A percentile compares a stretch with the other conserved stretches of the same genome.
phyloP scores from a whole-genome alignment of 2,329 filamentous ascomycete genomes.

The Metarhizium rileyi region DNA sequence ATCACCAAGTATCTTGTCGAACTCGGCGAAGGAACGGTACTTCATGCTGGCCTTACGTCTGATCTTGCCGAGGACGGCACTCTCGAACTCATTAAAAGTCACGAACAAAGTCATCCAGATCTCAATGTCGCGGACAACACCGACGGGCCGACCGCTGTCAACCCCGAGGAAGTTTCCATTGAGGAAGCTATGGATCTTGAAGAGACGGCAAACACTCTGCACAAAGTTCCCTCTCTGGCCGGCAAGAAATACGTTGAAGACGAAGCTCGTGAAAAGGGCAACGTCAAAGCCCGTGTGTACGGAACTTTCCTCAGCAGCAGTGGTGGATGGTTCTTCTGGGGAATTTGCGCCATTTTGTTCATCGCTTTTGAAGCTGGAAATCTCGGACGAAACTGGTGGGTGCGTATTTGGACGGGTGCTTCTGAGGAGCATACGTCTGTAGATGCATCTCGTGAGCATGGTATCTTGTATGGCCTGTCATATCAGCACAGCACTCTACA shows the following conservation, averaged over 20 bases:
- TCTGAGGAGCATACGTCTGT: slow-evolving; percentile 1
- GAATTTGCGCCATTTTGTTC: slow-evolving; percentile 42
- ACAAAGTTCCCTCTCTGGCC: slow-evolving; percentile 40
- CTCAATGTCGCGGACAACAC: slow-evolving; percentile 38
- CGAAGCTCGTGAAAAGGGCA: slow-evolving; percentile 61
- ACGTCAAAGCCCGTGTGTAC: slow-evolving; percentile 60
- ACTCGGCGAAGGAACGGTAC: slow-evolving; percentile 57
- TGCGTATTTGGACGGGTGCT: slow-evolving; percentile 49
- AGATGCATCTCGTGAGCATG: slow-evolving; percentile 19
- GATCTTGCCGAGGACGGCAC: slow-evolving; percentile 52
- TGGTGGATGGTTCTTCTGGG: slow-evolving; percentile 55
- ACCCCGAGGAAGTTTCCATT: slow-evolving; percentile 41
- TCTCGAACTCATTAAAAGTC: slow-evolving; percentile 46
- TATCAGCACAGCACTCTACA: slow-evolving; percentile 37
- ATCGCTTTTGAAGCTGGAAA: slow-evolving; percentile 42
- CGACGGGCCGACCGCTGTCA: slow-evolving; percentile 37
- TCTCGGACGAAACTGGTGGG: slow-evolving; percentile 53
- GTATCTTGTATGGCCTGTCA: slow-evolving; percentile 34
- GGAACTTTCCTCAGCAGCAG: slow-evolving; percentile 55
- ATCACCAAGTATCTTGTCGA: slow-evolving; percentile 66
- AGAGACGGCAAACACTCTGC: slow-evolving; percentile 29
- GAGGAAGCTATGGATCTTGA: slow-evolving; percentile 28
- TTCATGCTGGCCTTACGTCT: slow-evolving; percentile 53
- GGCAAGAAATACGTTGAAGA: slow-evolving; percentile 68
- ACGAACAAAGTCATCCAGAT: slow-evolving; percentile 38